A percentile compares a stretch with the other conserved stretches of the same genome.
Evolutionary conservation across 2,329 filamentous ascomycete species (phyloP).

Genomic region (Phialocephala sp.): DNA sequence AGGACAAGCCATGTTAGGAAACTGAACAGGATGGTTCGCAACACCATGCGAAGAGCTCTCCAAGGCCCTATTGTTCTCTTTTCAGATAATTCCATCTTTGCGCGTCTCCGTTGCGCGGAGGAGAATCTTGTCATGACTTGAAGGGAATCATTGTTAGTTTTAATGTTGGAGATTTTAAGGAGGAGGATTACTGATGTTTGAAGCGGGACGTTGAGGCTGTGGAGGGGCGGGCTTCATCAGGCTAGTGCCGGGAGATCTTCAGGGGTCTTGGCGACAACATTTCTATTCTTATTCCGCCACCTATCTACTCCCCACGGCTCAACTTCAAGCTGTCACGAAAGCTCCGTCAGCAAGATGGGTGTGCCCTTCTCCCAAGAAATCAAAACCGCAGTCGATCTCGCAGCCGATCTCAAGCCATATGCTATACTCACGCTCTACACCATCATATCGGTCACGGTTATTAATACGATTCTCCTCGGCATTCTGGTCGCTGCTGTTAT

Average conservation of each 20-base stretch:
- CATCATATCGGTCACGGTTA: not conserved
- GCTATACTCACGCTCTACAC: not conserved
- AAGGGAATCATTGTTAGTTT: not conserved
- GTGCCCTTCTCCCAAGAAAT: slow-evolving; percentile 15
- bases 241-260: not conserved
- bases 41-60: slow-evolving; percentile 6
- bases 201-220: not conserved
- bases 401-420: not conserved
- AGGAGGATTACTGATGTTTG: not conserved
- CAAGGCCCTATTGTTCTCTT: not conserved
- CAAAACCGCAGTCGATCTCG: not conserved
- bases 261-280: not conserved
- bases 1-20: slow-evolving; percentile 18
- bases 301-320: not conserved
- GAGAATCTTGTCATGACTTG: not conserved
- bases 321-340: not conserved
- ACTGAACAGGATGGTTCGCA: slow-evolving; percentile 9
- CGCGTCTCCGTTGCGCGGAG: not conserved
- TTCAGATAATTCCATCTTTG: not conserved
- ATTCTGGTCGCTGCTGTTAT: not conserved
- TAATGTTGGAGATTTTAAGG: not conserved
- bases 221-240: not conserved
- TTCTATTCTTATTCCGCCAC: not conserved
- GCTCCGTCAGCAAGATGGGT: slow-evolving; percentile 4
- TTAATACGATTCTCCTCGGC: not conserved